Conservation (phyloP, 169 alveolate genomes). For the Plasmodium relictum region DNA sequence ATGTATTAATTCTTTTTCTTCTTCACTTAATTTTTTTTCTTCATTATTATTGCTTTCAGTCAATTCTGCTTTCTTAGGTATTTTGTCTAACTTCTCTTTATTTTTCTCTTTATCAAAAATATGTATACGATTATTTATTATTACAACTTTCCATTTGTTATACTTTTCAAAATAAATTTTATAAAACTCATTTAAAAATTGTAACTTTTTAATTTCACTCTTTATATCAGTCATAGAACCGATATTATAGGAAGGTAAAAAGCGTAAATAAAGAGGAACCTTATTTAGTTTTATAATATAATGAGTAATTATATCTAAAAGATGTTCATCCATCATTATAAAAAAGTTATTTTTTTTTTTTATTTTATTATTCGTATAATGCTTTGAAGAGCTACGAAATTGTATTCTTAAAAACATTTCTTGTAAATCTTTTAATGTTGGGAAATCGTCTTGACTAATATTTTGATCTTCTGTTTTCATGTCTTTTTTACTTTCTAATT, state of each 20-base stretch:
- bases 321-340: slow-evolving; percentile 67
- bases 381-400: slow-evolving; percentile 62
- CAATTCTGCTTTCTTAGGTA: not conserved
- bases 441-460: slow-evolving; percentile 36
- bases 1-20: slow-evolving; percentile 57
- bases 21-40: slow-evolving; percentile 26
- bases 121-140: slow-evolving; percentile 62
- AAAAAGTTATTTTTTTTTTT: slow-evolving; percentile 41
- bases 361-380: slow-evolving; percentile 20
- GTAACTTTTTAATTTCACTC: slow-evolving; percentile 51
- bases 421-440: slow-evolving; percentile 71
- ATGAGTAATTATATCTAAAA: slow-evolving; percentile 66
- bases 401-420: slow-evolving; percentile 77
- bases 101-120: slow-evolving; percentile 63
- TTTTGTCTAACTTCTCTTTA: slow-evolving; percentile 2
- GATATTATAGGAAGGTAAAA: slow-evolving; percentile 70
- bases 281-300: slow-evolving; percentile 68
- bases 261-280: slow-evolving; percentile 63
- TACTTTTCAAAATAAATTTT: slow-evolving; percentile 73
- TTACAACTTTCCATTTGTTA: slow-evolving; percentile 76
- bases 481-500: slow-evolving; percentile 8
- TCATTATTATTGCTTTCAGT: not conserved
- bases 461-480: slow-evolving; percentile 2
- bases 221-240: slow-evolving; percentile 73
- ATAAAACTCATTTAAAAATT: slow-evolving; percentile 69